Evolutionary conservation across 306 rosid genomes (phyloP), one percentile per base, ranked within the genome.

Genomic region (Gastrolobium bilobum): DNA sequence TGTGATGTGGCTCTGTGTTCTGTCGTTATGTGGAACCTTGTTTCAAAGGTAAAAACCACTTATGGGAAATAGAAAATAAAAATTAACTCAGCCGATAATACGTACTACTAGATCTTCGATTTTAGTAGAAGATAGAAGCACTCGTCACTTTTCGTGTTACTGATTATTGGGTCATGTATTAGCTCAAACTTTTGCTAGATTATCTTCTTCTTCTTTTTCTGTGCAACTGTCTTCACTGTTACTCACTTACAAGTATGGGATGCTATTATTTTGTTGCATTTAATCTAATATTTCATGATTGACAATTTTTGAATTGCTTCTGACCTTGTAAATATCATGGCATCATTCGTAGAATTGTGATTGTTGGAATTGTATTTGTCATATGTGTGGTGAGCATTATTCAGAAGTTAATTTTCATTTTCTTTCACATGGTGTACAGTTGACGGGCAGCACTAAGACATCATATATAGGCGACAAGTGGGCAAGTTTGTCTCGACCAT

Each of bases 401-500:
- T 20, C 30, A 6, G 68, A 72, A 62, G 15, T 13, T 60, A 33
- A 33, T 26, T 30, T 6, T 54, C 42, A 29, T 3, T 64, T 50
- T 1, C 3, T 40, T 20, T 46, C 2, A 33, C 30, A 6, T 83
- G 26, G 26, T 53, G 38, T 77, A 83, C 91, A 93, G 97, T 77
- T 91, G 33, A 77, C 85, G 0, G 71, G 89, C 38, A 51, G 80
- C 20, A 29, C 85, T 2, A 93, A 87, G 81, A 39, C 93, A 4
- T 67, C 87, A 0, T 83, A 76, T 67, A 78, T 84, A 8, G 84
- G 85, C 47, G 75, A 82, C 30, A 86, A 63, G 7, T 91, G 93
- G 94, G 51, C 88, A 2, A 85, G 82, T 56, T 84, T 91, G 84
- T 72, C 85, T 29, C 91, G 98, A 51, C 88, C 91, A 33, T 93